A percentile compares a stretch with the other conserved stretches of the same genome.
Conservation (phyloP, 805 yeast species). For the Clavispora carvajalis region DNA sequence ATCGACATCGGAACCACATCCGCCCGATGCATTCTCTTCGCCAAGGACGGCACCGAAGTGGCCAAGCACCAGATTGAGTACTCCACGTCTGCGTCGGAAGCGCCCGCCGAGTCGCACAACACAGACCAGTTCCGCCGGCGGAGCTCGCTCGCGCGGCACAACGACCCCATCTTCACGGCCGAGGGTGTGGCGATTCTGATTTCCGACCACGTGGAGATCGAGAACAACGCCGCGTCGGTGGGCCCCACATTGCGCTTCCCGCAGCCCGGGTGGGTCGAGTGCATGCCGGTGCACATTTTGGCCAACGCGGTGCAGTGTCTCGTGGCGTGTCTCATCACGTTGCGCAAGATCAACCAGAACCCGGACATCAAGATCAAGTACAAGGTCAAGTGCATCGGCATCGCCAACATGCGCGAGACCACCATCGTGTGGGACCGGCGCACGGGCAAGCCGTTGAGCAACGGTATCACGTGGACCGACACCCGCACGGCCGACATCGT, state of each 20-base stretch:
- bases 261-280: constrained; percentile 90
- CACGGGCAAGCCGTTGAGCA: constrained; percentile 77
- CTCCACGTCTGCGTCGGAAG: constrained; percentile 63
- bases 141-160: constrained; percentile 39
- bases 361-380: constrained; percentile 50
- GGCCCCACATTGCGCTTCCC: constrained; percentile 76
- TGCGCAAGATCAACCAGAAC: constrained; percentile 51
- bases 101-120: constrained; percentile 37
- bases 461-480: constrained; percentile 96
- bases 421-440: constrained; percentile 79
- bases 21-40: constrained; percentile 80
- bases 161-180: constrained; percentile 60
- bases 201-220: constrained; percentile 55
- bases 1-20: constrained; percentile 92
- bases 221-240: constrained; percentile 45
- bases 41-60: constrained; percentile 66
- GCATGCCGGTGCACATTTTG: constrained; percentile 78
- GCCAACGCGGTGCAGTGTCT: constrained; percentile 79
- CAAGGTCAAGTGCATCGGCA: constrained; percentile 70
- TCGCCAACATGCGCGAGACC: constrained; percentile 96
- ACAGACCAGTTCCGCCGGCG: constrained; percentile 44
- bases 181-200: constrained; percentile 70
- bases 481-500: constrained; percentile 77
- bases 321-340: constrained; percentile 53
- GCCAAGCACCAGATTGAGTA: constrained; percentile 90